Base-by-base conservation (phyloP, 2,329 filamentous ascomycete species). In the Cercospora sesami region DNA sequence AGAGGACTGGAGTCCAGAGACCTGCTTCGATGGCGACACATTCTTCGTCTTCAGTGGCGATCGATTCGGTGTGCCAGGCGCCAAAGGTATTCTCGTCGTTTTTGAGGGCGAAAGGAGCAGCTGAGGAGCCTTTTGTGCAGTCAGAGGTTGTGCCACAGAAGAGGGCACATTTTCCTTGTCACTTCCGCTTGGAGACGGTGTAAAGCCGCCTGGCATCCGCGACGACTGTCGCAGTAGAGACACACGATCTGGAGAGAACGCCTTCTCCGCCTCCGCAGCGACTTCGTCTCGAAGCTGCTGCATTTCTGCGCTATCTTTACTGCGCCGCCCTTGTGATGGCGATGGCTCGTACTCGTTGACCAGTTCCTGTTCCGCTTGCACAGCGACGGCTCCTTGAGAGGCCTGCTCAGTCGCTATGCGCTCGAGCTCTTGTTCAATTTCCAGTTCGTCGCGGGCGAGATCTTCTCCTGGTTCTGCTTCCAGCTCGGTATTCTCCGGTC, bases 1-100 rank as follows among this genome's bases (percentile, higher is more conserved):
- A 0, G 86, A 83, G 1, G 86, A 87, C 5, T 82, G 78, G 1
- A 83, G 80, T 5, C 80, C 81, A 6, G 88, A 79, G 0, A 82
- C 81, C 26, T 85, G 78, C 75, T 84, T 85, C 73, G 69, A 79
- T 76, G 68, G 81, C 63, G 72, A 79, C 51, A 70, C 30, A 14
- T 60, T 57, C 21, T 64, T 51, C 36, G 53, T 67, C 61, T 69
- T 73, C 57, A 64, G 55, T 3, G 75, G 73, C 8, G 75, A 75
- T 18, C 75, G 73, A 60, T 78, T 78, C 2, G 80, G 80, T 2
- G 80, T 81, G 21, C 75, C 80, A 5, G 79, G 78, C 16, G 80
- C 80, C 21, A 85, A 74, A 5, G 83, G 81, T 4, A 83, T 76
- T 51, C 79, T 78, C 12, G 75, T 75, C 3, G 75, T 77, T 18